phyloP scores from a whole-genome alignment of 75 land plant genomes.

The Picea glauca region DNA sequence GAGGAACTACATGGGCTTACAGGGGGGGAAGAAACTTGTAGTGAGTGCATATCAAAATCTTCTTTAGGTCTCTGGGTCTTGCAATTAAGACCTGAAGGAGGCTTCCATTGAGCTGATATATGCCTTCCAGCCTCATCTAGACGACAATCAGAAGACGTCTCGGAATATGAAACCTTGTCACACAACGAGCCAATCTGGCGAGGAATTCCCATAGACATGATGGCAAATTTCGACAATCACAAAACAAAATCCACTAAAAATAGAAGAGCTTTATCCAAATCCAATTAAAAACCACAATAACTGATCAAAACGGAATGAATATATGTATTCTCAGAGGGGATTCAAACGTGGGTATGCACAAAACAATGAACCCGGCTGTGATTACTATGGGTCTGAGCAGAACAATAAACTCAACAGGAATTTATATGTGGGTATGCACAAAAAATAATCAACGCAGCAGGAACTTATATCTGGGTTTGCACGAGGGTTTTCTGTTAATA shows the following conservation, averaged over 20 bases:
- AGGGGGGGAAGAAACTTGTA: slow-evolving; percentile 36
- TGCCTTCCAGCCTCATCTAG: slow-evolving; percentile 3
- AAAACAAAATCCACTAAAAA: neutral
- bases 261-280: too few relatives aligned
- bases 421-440: too few relatives aligned
- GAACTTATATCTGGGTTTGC: neutral
- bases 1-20: slow-evolving; percentile 36
- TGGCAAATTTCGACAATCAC: neutral
- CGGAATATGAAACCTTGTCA: neutral
- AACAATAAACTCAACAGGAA: too few relatives aligned
- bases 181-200: slow-evolving; percentile 37
- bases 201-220: slow-evolving; percentile 32
- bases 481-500: neutral
- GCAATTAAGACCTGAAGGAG: slow-evolving; percentile 14
- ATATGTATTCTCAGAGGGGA: too few relatives aligned
- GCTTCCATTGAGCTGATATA: slow-evolving; percentile 28
- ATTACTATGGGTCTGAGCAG: neutral
- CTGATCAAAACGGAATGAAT: too few relatives aligned
- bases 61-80: slow-evolving; percentile 18
- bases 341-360: neutral
- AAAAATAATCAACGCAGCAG: neutral
- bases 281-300: neutral
- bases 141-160: neutral
- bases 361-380: neutral
- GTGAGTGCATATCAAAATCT: neutral